Evolutionary conservation across 1,139 yeast genomes (phyloP).

Genomic region (Saccharomyces pastorianus): DNA sequence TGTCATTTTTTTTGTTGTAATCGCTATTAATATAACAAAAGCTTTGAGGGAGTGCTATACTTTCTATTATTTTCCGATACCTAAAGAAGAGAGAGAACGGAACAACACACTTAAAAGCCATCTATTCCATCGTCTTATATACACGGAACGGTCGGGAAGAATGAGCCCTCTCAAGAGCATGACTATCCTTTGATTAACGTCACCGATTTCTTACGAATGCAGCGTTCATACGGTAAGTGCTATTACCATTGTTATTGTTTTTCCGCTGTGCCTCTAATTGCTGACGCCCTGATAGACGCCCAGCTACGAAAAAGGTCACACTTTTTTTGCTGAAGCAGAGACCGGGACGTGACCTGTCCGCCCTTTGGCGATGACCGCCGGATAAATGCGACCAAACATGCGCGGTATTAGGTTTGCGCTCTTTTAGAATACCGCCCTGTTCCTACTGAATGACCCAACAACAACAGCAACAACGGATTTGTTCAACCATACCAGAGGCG

Average conservation of each 20-base stretch:
- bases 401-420: background rate
- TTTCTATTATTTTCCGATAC: background rate
- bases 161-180: background rate
- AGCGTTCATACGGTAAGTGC: background rate
- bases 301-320: background rate
- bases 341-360: background rate
- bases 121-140: background rate
- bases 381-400: background rate
- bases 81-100: background rate
- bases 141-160: background rate
- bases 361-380: background rate
- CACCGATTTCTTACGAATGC: background rate
- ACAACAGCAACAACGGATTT: background rate
- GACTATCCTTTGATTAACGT: background rate
- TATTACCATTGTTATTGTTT: background rate
- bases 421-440: background rate
- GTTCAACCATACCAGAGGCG: background rate
- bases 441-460: background rate
- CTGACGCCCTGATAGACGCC: constrained; percentile 1
- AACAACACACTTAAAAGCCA: background rate
- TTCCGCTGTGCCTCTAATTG: background rate
- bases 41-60: background rate
- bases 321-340: background rate
- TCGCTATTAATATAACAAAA: background rate
- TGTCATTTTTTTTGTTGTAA: background rate